Conservation (phyloP, 768 basidiomycete genomes). For the Termitomyces sp. region DNA sequence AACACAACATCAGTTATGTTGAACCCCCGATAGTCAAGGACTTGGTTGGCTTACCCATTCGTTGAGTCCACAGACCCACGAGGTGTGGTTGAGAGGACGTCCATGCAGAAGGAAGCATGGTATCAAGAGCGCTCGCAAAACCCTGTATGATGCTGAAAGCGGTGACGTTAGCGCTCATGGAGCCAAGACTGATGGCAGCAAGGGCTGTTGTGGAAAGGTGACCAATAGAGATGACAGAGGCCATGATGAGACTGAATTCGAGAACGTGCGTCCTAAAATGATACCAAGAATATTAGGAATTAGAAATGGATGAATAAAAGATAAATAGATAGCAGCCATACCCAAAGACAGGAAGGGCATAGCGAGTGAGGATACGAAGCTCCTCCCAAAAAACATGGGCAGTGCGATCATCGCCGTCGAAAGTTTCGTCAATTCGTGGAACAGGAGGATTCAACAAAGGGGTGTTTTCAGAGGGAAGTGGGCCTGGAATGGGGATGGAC, state of each 20-base stretch:
- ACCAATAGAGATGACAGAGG: slow-evolving; percentile 82
- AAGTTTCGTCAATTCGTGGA: slow-evolving; percentile 52
- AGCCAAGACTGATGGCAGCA: slow-evolving; percentile 73
- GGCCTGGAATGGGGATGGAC: slow-evolving; percentile 8
- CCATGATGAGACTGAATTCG: slow-evolving; percentile 83
- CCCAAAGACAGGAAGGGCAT: slow-evolving; percentile 71
- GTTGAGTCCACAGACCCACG: slow-evolving; percentile 87
- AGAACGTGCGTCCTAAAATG: slow-evolving; percentile 60
- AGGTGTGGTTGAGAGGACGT: slow-evolving; percentile 79
- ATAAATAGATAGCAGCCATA: slow-evolving; percentile 22
- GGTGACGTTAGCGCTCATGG: slow-evolving; percentile 70
- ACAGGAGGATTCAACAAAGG: slow-evolving; percentile 53
- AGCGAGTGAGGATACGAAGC: slow-evolving; percentile 48
- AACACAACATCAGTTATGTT: neutral
- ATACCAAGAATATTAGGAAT: neutral
- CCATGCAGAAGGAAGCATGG: slow-evolving; percentile 92
- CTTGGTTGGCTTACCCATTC: slow-evolving; percentile 58
- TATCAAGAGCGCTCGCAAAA: slow-evolving; percentile 82
- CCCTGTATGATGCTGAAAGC: slow-evolving; percentile 81
- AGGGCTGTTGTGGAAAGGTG: slow-evolving; percentile 88
- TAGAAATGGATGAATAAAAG: neutral
- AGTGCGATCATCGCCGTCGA: slow-evolving; percentile 21
- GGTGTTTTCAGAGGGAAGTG: slow-evolving; percentile 40
- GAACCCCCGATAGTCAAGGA: neutral
- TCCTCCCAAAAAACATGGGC: slow-evolving; percentile 49